Base-by-base conservation (phyloP, 2,329 filamentous ascomycete genomes). In the Neonectria punicea region DNA sequence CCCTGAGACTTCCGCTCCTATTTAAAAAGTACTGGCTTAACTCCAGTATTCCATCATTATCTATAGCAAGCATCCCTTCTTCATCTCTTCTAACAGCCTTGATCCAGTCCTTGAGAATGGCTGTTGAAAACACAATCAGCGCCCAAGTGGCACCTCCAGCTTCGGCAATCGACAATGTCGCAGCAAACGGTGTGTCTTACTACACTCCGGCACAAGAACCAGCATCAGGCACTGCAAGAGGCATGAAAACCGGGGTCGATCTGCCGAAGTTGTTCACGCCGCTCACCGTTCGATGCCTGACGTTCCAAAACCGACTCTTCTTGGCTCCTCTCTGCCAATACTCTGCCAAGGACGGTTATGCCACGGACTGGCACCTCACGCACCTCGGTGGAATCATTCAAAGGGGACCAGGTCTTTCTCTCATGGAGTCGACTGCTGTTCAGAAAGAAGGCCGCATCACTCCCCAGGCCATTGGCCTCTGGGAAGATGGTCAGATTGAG, bases 241-340 rank as follows among this genome's bases (percentile, higher is more conserved):
- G 16, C 18, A 53, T 54, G 28, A 60, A 81, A 16, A 34, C 46
- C 4, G 61, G 57, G 9, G 58, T 41, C 8, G 58, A 61, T n/a
- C 8, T 44, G 3, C 47, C 84, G 1, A 87, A 85, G 66, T 77
- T 83, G 6, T 84, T 83, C 72, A 78, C 75, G 1, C 83, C 83
- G 1, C 70, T 85, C 16, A 81, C 75, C n/a, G 81, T 86, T 63
- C 81, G 83, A 18, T 79, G 78, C 10, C 63, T 81, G 16, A 80
- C 76, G 4, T 74, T 85, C 57, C 80, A 77, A 41, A 85, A 85
- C 68, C 81, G 83, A 13, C 75, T 85, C 53, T 77, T 81, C 46
- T 67, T 83, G 32, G 78, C 80, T 7, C 83, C 83, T 0, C 76
- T 85, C 53, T 85, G 83, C 63, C 82, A 84, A 61, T 83, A 83